Base-by-base conservation (phyloP, 345 rosid genomes). In the Viola odorata region DNA sequence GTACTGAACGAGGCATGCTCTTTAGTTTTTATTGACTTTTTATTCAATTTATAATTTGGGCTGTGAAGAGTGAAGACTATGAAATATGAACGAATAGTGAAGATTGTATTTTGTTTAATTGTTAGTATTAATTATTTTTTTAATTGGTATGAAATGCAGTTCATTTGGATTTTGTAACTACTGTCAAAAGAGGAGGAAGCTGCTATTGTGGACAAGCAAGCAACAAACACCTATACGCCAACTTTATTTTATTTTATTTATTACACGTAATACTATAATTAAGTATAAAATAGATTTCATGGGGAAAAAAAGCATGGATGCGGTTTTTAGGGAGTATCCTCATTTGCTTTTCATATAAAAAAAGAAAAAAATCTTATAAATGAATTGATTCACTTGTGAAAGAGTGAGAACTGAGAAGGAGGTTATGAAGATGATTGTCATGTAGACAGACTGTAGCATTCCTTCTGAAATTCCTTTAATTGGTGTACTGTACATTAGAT, bases 321-420 rank as follows among this genome's bases (percentile, higher is more conserved):
- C 86, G 76, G 69, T 73, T 81, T 81, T 81, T 77, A 73, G 70
- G 78, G 84, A 74, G 84, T 78, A 73, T 84, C 84, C 89, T 84
- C 61, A 73, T 55, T 71, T 63, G 69, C 63, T 61, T 67, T 70
- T 65, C 62, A 10, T 58, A 23, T 23, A 23, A 23, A 23, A 23
- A 23, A 23, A 23, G 32, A 23, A 23, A 23, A 23, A 23, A 2
- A 23, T 23, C 1, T 23, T 23, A 23, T 23, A 23, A 23, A 50
- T 48, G 50, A 66, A 53, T 62, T 66, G 57, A 63, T 68, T 69
- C 50, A 53, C 58, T 75, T 69, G 6, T 58, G 80, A 62, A 58
- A 75, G 75, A 57, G 56, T 58, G 76, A 63, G 68, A 57, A 42
- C n/a, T n/a, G n/a, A n/a, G n/a, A n/a, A n/a, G n/a, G 68, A 50